A percentile compares a stretch with the other conserved stretches of the same genome.
Evolutionary conservation across 441 rosid species (phyloP).

Genomic region (Gossypium gossypioides): DNA sequence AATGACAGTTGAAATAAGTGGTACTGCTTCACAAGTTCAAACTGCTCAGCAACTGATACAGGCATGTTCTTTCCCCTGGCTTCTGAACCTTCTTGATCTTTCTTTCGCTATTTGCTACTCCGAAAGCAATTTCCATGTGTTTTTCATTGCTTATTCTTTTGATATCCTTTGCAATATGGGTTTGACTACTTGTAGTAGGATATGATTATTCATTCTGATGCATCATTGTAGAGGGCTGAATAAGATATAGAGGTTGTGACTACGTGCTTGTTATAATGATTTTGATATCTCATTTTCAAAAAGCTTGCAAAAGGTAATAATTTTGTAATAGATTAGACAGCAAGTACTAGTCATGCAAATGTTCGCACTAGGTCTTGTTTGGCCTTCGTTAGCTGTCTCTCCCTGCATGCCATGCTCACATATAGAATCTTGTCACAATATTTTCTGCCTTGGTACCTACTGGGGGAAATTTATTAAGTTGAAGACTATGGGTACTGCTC

Average conservation of each 20-base stretch:
- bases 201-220: neutral
- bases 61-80: constrained; percentile 29
- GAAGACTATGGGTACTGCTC: too few species aligned
- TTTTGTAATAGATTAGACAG: neutral
- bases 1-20: constrained; percentile 97
- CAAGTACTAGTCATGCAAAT: neutral
- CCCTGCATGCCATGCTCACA: neutral
- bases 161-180: neutral
- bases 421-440: neutral
- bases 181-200: neutral
- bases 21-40: constrained; percentile 87
- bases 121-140: neutral
- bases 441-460: neutral
- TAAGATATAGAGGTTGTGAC: neutral
- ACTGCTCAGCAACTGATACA: constrained; percentile 93
- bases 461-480: too few species aligned
- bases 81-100: neutral
- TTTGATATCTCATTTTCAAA: neutral
- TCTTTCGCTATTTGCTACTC: neutral
- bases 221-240: neutral
- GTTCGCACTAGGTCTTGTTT: neutral
- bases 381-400: too few species aligned
- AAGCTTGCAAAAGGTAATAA: neutral
- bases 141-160: neutral
- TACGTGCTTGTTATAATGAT: neutral